Evolutionary conservation across 768 basidiomycete species (phyloP).

Genomic region (Hygrophoropsis aurantiaca): DNA sequence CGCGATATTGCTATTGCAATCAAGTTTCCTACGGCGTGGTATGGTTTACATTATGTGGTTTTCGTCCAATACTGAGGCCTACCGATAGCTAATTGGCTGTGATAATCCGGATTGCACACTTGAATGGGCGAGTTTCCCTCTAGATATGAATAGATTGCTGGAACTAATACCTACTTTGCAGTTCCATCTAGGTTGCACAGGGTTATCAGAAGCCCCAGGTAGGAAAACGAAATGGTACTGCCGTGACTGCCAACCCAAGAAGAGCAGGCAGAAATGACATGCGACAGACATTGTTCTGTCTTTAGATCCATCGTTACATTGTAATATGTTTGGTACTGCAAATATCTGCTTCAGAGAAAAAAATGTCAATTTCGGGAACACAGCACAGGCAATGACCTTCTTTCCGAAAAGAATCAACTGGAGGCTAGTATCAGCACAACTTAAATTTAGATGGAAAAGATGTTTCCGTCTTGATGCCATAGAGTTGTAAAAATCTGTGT

Average conservation of each 20-base stretch:
- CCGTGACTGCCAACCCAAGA: slow-evolving; percentile 51
- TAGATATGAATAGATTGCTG: neutral
- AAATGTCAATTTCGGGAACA: too few relatives aligned
- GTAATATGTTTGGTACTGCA: too few relatives aligned
- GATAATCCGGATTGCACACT: slow-evolving; percentile 67
- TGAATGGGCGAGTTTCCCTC: slow-evolving; percentile 72
- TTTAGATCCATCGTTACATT: too few relatives aligned
- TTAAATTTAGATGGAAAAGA: slow-evolving; percentile 79
- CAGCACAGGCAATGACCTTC: too few relatives aligned
- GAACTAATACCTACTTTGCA: slow-evolving; percentile 24
- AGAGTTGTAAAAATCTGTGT: slow-evolving; percentile 87
- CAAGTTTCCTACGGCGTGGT: slow-evolving; percentile 80
- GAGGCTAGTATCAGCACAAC: slow-evolving; percentile 85
- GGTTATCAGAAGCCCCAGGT: slow-evolving; percentile 55
- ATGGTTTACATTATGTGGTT: slow-evolving; percentile 19
- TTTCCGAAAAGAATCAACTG: slow-evolving; percentile 72
- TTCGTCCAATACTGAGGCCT: neutral
- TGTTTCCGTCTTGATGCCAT: slow-evolving; percentile 91
- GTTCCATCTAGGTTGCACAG: slow-evolving; percentile 76
- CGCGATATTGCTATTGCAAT: slow-evolving; percentile 79
- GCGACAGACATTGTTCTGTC: too few relatives aligned
- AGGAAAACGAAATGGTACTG: slow-evolving; percentile 69
- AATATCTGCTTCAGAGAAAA: too few relatives aligned
- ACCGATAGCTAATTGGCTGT: slow-evolving; percentile 75
- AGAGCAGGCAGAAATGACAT: slow-evolving; percentile 30